Evolutionary conservation across 106 monocot species (phyloP), one percentile per base, ranked within the genome.

Genomic region (Ottelia alismoides): DNA sequence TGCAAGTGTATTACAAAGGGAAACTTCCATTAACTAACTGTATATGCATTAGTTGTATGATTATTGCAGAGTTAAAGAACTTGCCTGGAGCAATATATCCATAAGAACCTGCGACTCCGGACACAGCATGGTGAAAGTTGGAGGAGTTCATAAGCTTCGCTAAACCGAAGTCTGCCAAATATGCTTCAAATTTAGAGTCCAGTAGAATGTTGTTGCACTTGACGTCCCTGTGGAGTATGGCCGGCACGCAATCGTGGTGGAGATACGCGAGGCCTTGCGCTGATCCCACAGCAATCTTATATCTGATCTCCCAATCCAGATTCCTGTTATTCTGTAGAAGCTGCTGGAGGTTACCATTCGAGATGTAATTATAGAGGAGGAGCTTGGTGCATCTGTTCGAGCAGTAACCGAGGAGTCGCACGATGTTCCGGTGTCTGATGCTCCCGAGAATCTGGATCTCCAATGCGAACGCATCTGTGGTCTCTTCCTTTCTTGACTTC

Each of bases 51-150:
- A n/a, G n/a, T n/a, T n/a, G n/a, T n/a, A n/a, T n/a, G n/a, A n/a
- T n/a, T n/a, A n/a, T n/a, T n/a, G n/a, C n/a, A n/a, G n/a, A n/a
- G n/a, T n/a, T n/a, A n/a, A n/a, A n/a, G n/a, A n/a, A 55, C 78
- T 76, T 85, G 63, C 96, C 98, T 77, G 85, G 98, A 53, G 90
- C 98, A 50, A 98, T 98, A 74, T 98, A 98, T 20, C 98, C 98
- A 59, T 85, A 98, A 24, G 98, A 98, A 21, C 90, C 98, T 22
- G 90, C 89, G 30, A 90, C 40, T 25, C 77, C 72, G 17, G 98
- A 90, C 79, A 85, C 78, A 16, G 89, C 81, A 45, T 85, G 96
- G 25, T 78, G 88, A 47, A 69, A 79, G 57, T 77, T 85, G 12
- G 84, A 70, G 2, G 84, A 64, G 45, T 70, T 74, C 90, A 98